Evolutionary conservation across 1,284 basidiomycete species (phyloP).

Genomic region (Vanrija sp.): DNA sequence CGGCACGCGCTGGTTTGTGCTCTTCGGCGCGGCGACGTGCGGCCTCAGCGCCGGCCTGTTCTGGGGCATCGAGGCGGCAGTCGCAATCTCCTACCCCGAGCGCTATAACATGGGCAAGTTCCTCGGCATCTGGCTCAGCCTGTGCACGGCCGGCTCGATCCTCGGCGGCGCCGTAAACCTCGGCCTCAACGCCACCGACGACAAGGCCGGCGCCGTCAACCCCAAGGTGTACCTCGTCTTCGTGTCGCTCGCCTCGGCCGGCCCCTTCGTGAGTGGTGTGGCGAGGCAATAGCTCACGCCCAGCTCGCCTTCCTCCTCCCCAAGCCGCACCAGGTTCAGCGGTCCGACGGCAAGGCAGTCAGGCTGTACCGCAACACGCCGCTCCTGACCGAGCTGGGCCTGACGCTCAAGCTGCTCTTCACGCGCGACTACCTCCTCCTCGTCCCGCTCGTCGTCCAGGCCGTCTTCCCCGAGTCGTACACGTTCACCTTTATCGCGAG

Average conservation of each 20-base stretch:
- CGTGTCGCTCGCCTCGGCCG: slow-evolving; percentile 34
- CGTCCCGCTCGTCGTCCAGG: not conserved
- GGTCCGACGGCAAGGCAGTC: not conserved
- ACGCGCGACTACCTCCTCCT: not conserved
- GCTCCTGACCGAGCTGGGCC: not conserved
- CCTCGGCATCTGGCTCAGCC: slow-evolving; percentile 31
- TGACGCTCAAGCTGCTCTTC: not conserved
- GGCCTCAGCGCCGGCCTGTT: slow-evolving; percentile 39
- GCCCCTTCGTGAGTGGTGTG: slow-evolving; percentile 39
- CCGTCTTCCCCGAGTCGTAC: not conserved
- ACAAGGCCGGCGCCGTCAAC: slow-evolving; percentile 1
- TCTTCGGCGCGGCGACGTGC: slow-evolving; percentile 28
- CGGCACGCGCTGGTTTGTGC: slow-evolving; percentile 26
- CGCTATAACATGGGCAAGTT: slow-evolving; percentile 29
- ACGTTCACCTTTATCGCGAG: not conserved
- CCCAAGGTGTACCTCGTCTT: slow-evolving; percentile 25
- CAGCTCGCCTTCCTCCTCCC: not conserved
- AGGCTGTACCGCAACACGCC: not conserved
- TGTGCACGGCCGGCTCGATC: slow-evolving; percentile 29
- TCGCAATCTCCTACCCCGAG: slow-evolving; percentile 32
- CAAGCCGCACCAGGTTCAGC: not conserved
- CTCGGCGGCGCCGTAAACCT: slow-evolving; percentile 36
- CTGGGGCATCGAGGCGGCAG: slow-evolving; percentile 23
- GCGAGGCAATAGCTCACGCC: not conserved
- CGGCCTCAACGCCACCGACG: slow-evolving; percentile 26